Percentiles rank a stretch among this genome's conserved stretches.
These are phyloP conservation scores for Jatropha curcas DNA, from an alignment of 345 rosid species.

Conservation along the genomic window DNA sequence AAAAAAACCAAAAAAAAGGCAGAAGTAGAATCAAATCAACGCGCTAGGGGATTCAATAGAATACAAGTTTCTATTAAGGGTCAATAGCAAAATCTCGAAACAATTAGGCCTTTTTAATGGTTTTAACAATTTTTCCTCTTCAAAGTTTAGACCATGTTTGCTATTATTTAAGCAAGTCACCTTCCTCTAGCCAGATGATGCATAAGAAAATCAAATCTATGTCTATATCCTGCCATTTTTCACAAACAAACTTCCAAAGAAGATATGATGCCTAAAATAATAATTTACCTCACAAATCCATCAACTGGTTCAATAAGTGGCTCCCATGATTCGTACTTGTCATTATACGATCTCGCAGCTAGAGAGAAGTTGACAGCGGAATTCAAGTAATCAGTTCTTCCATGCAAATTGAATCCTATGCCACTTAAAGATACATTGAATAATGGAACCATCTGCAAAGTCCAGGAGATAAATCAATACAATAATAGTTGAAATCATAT, in stretches of 20 bases:
- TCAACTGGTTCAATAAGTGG: slow-evolving; percentile 92
- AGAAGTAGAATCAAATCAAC: background rate
- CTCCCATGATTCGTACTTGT: slow-evolving; percentile 92
- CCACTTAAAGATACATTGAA: slow-evolving; percentile 75
- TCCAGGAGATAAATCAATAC: slow-evolving; percentile 13
- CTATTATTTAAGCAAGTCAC: background rate
- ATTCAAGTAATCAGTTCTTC: slow-evolving; percentile 58
- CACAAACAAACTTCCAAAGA: background rate
- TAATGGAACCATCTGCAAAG: slow-evolving; percentile 92
- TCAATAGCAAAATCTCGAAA: background rate
- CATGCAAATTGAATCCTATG: slow-evolving; percentile 71
- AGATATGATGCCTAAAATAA: background rate
- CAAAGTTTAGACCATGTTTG: background rate
- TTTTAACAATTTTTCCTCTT: background rate
- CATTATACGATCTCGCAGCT: slow-evolving; percentile 88
- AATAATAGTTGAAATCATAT: too few relatives aligned
- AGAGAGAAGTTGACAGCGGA: slow-evolving; percentile 77
- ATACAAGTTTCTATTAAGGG: background rate
- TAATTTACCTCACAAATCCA: slow-evolving; percentile 66
- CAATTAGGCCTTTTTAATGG: background rate
- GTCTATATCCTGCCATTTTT: background rate
- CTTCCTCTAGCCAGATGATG: background rate
- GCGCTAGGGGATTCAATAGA: background rate
- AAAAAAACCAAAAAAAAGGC: too few relatives aligned
- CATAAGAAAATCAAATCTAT: background rate